Base-by-base conservation (phyloP, 2,329 filamentous ascomycete genomes). In the Colletotrichum sp. region DNA sequence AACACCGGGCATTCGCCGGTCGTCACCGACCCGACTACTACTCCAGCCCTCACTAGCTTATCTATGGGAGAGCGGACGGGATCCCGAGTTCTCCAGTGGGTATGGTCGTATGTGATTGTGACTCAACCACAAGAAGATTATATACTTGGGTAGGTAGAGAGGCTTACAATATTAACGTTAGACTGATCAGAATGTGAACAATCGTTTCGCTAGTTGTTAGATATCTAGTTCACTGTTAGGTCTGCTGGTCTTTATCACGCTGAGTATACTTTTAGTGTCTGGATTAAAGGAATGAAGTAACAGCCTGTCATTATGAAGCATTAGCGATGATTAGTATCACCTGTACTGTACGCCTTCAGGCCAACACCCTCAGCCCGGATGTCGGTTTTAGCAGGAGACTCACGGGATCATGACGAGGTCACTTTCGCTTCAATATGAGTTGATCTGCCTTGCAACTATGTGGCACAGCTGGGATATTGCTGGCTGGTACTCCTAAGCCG, bases 121-220 rank as follows among this genome's bases (percentile, higher is more conserved):
- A 1, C 0, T 0, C 3, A 12, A 48, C 12, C 10, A 21, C 8
- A 21, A 21, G n/a, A 21, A 6, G 6, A 21, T 21, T 12, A 48
- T 48, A n/a, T 48, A 48, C 43, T 48, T n/a, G 8, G 18, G 9
- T 18, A n/a, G 16, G 18, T 18, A n/a, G 8, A 16, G 38, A 43
- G 38, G 16, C 8, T 43, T 10, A 10, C 16, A 43, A n/a, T 5
- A 43, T 43, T n/a, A n/a, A n/a, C 18, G 18, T 10, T n/a, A 3
- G 38, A n/a, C 18, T n/a, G 9, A n/a, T 43, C 18, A 43, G 18
- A 43, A 21, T 48, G 10, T 48, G 6, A 21, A 21, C 10, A 21
- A 21, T 21, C 6, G n/a, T 13, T 48, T 48, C 9, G 18, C 10
- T 48, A 13, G 18, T 21, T 48, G 12, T 48, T 7, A 13, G 21